Conservation (phyloP, 805 yeast species). For the Ogataea angusta region DNA sequence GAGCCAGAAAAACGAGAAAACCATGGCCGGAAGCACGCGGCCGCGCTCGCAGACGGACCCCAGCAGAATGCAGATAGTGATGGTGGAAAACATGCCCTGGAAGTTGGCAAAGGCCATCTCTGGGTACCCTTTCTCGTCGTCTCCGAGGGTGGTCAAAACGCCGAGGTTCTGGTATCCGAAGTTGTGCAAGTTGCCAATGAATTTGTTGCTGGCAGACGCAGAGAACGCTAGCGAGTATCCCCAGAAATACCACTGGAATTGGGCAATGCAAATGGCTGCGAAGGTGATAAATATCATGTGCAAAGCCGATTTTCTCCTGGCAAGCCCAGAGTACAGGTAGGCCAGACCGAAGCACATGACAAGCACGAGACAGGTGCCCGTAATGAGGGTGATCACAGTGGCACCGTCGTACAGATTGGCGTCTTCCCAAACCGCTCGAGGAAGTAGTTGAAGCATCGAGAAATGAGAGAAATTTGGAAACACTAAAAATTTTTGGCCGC, state of each 20-base stretch:
- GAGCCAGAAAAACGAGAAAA: constrained; percentile 83
- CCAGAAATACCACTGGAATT: constrained; percentile 96
- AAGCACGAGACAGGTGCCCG: constrained; percentile 71
- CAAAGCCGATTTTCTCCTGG: constrained; percentile 85
- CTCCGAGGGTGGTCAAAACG: constrained; percentile 31
- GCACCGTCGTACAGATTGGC: constrained; percentile 40
- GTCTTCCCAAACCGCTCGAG: constrained; percentile 27
- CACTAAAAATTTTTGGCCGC: constrained; percentile 5
- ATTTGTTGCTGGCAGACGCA: constrained; percentile 71
- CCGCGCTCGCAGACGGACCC: constrained; percentile 96
- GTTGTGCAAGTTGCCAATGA: constrained; percentile 80
- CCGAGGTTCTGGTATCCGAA: constrained; percentile 79
- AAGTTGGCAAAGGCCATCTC: constrained; percentile 81
- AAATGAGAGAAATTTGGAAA: neutral
- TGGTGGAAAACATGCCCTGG: constrained; percentile 88
- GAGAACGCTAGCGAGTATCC: constrained; percentile 94
- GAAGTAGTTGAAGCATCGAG: constrained; percentile 11
- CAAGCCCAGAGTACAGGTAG: constrained; percentile 85
- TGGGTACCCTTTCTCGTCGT: constrained; percentile 50
- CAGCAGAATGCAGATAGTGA: constrained; percentile 86
- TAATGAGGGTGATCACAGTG: constrained; percentile 47
- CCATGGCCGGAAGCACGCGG: constrained; percentile 76
- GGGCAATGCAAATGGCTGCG: constrained; percentile 59
- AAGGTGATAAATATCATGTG: constrained; percentile 81
- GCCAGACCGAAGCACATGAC: constrained; percentile 96